Evolutionary conservation across 2,329 filamentous ascomycete species (phyloP).

Genomic region (Ampelomyces quisqualis): DNA sequence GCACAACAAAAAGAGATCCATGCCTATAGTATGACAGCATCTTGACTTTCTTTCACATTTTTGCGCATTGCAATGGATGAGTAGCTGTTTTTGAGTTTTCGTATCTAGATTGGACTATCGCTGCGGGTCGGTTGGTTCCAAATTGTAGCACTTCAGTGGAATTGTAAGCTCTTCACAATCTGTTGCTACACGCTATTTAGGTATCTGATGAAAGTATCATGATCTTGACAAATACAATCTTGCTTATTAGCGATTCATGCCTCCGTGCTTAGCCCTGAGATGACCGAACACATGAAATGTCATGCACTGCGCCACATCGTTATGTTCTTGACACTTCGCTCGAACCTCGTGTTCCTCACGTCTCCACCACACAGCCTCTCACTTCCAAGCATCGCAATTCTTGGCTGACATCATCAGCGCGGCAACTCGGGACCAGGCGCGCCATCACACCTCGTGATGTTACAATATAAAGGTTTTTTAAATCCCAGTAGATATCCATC

Average conservation of each 20-base stretch:
- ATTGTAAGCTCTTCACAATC: conserved; percentile 9
- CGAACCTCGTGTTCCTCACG: not conserved
- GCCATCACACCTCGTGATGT: too few species aligned
- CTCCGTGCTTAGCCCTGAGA: not conserved
- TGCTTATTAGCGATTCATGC: not conserved
- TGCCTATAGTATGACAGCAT: conserved; percentile 32
- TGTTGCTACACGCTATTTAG: conserved; percentile 6
- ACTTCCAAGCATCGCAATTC: not conserved
- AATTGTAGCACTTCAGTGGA: conserved; percentile 27
- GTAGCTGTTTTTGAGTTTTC: conserved; percentile 4
- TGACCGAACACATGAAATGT: too few species aligned
- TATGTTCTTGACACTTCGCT: too few species aligned
- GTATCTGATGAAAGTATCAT: conserved; percentile 17
- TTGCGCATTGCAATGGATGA: not conserved
- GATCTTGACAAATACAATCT: conserved; percentile 18
- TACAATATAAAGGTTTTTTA: too few species aligned
- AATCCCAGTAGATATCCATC: too few species aligned
- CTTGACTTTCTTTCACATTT: conserved; percentile 14
- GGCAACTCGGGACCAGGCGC: conserved; percentile 13
- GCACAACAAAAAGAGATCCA: conserved; percentile 16
- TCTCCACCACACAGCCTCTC: not conserved
- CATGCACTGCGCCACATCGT: not conserved
- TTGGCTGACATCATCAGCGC: conserved; percentile 17
- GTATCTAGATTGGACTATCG: conserved; percentile 11
- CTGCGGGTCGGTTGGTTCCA: conserved; percentile 26